Base-by-base conservation (phyloP, 352 stramenopile species). In the Pythium chondricola region DNA sequence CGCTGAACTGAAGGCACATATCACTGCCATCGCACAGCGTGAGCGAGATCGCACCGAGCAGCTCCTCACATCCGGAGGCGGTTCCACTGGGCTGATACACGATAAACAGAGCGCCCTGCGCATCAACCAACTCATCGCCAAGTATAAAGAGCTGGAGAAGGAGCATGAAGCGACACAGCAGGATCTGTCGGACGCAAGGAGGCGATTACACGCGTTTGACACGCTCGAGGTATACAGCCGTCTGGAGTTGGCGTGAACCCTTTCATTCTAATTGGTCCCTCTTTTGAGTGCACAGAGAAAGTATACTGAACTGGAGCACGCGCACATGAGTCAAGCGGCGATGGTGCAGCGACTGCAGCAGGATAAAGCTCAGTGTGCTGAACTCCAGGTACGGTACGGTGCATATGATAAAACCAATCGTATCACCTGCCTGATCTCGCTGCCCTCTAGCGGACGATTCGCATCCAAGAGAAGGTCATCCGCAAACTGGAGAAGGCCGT, bases 381-480 rank as follows among this genome's bases (percentile, higher is more conserved):
- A 61, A 13, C 30, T 67, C 16, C 46, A 66, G 58, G 58, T 66
- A 25, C 26, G 26, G 29, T 33, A 8, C 29, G 29, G 7, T 33
- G 29, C 13, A 13, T 33, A 13, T 33, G 29, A 13, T 8, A 13
- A 33, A 13, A 33, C 29, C 29, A 13, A n/a, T n/a, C n/a, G n/a
- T 31, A 37, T 8, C 3, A 37, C 33, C 22, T 29, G 3, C 29
- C 31, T 14, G 29, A 11, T 6, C 26, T 5, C 29, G 10, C 32
- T 25, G 41, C 36, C 33, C 17, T 5, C 13, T 51, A 91, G 79
- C 65, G 77, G 62, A 72, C 76, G 5, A 67, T 93, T 11, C 70
- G 64, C 0, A 68, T 88, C 45, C 82, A 93, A 49, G 82, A 93
- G 44, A 75, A 71, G 24, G 82, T 93, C n/a, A 88, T 91, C 26